These are phyloP conservation scores for Phoma sp. DNA, from an alignment of 2,329 filamentous ascomycete species.

Conservation along the genomic window DNA sequence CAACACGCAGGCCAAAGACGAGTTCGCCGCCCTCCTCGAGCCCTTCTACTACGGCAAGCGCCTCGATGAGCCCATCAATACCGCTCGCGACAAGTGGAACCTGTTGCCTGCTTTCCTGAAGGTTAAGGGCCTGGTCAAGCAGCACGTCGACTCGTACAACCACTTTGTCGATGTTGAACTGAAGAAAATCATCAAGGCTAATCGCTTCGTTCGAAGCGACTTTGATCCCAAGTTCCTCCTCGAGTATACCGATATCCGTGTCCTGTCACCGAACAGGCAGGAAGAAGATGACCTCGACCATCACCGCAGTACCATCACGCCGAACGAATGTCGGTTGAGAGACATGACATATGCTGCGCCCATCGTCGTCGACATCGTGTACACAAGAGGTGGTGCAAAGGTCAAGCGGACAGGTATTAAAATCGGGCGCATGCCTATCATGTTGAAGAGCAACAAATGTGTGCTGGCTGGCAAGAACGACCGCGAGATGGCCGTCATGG, in stretches of 20 bases:
- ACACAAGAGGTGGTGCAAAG: conserved; percentile 78
- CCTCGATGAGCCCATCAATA: conserved; percentile 72
- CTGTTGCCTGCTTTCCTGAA: conserved; percentile 96
- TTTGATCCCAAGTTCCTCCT: conserved; percentile 92
- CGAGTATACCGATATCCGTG: conserved; percentile 87
- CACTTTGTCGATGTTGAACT: conserved; percentile 97
- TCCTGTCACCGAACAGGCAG: conserved; percentile 79
- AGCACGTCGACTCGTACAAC: conserved; percentile 98
- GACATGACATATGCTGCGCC: conserved; percentile 98
- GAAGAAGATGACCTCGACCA: conserved; percentile 70
- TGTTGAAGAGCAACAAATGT: conserved; percentile 96
- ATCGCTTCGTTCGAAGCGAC: conserved; percentile 86
- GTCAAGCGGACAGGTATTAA: conserved; percentile 75
- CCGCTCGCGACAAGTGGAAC: conserved; percentile 91
- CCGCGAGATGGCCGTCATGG: conserved; percentile 85
- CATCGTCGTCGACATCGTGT: conserved; percentile 90
- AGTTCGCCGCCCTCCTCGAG: conserved; percentile 69
- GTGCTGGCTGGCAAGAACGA: conserved; percentile 83
- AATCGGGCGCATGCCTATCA: conserved; percentile 92
- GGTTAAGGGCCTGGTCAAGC: conserved; percentile 94
- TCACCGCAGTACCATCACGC: conserved; percentile 68
- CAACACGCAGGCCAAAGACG: conserved; percentile 48
- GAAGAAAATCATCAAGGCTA: conserved; percentile 94
- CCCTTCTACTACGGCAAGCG: conserved; percentile 74
- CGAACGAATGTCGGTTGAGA: conserved; percentile 93